A percentile compares a stretch with the other conserved stretches of the same genome.
phyloP scores from a whole-genome alignment of 1,139 yeast genomes.

The Candida sanyaensis region DNA sequence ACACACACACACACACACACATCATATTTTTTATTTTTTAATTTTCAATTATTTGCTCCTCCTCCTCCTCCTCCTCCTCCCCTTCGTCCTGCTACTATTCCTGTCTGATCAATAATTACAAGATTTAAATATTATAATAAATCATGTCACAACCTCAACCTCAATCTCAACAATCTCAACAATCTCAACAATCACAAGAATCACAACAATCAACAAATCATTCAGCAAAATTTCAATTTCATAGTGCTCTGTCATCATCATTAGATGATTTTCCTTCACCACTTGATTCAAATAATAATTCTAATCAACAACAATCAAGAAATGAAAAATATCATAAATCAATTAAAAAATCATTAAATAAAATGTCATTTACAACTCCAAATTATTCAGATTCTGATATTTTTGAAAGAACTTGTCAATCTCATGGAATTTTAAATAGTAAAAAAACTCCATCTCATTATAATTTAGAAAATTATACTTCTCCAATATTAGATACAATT shows the following conservation, averaged over 20 bases:
- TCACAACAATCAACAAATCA: not conserved
- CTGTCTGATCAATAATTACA: too few species aligned
- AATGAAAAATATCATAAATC: conserved; percentile 11
- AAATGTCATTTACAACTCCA: conserved; percentile 12
- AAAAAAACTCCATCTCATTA: conserved; percentile 25
- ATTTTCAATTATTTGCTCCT: too few species aligned
- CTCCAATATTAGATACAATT: conserved; percentile 34
- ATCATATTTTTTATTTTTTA: too few species aligned
- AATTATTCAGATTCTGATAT: conserved; percentile 12
- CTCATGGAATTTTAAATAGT: conserved; percentile 9
- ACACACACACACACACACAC: too few species aligned
- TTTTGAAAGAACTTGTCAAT: conserved; percentile 15
- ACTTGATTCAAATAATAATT: not conserved
- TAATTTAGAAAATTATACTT: conserved; percentile 30
- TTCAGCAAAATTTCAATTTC: conserved; percentile 9
- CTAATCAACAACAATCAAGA: conserved; percentile 1
- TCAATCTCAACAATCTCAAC: not conserved
- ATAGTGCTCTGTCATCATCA: conserved; percentile 12
- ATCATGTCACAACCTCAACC: conserved; percentile 6
- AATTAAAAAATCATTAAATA: conserved; percentile 13
- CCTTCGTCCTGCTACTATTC: too few species aligned
- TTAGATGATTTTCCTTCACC: conserved; percentile 6
- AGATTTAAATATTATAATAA: too few species aligned
- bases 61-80: not conserved
- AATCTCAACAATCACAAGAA: too few species aligned